phyloP scores from a whole-genome alignment of 148 eudicot species.

The Heliamphora exappendiculata region DNA sequence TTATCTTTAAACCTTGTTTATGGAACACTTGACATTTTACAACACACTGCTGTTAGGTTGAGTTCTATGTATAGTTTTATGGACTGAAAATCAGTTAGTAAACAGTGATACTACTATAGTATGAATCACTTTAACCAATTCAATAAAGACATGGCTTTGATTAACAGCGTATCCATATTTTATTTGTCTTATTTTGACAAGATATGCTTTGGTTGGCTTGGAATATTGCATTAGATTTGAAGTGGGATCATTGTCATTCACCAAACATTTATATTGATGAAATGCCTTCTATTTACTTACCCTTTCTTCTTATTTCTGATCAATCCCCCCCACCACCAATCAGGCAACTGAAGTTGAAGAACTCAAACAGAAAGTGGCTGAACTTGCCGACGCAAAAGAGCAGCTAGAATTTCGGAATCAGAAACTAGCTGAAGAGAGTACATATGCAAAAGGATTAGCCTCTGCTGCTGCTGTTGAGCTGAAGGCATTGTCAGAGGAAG shows the following conservation, averaged over 20 bases:
- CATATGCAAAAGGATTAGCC: constrained; percentile 96
- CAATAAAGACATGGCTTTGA: neutral
- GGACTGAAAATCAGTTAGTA: neutral
- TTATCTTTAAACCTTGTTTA: no score
- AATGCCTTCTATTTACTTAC: no score
- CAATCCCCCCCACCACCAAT: neutral
- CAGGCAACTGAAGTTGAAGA: constrained; percentile 61
- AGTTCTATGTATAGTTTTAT: no score
- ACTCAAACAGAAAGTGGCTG: constrained; percentile 49
- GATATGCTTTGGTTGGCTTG: neutral
- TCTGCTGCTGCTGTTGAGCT: constrained; percentile 98
- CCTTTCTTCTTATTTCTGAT: neutral
- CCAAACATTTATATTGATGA: no score
- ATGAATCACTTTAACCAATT: neutral
- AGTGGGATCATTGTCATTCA: neutral
- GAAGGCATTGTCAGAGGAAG: constrained; percentile 94
- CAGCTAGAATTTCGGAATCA: constrained; percentile 72
- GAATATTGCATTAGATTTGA: neutral
- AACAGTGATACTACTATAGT: neutral
- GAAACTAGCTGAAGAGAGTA: constrained; percentile 90
- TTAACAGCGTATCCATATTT: neutral
- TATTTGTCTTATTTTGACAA: neutral
- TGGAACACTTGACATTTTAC: no score
- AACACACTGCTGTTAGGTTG: no score
- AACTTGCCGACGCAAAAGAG: constrained; percentile 52